phyloP scores from a whole-genome alignment of 768 basidiomycete genomes.

The Lentinula detonsa region DNA sequence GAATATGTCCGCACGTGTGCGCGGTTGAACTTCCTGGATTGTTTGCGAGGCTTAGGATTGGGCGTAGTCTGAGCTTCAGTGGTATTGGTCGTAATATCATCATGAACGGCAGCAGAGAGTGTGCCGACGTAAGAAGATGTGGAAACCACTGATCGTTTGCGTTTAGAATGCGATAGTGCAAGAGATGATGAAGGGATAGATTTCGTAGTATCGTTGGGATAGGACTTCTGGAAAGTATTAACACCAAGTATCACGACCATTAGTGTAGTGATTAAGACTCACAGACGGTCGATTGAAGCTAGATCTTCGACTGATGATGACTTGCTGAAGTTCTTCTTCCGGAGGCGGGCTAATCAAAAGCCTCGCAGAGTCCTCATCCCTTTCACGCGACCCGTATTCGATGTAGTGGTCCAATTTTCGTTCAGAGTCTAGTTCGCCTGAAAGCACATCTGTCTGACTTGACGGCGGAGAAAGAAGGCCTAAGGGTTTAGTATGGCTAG shows the following conservation, averaged over 20 bases:
- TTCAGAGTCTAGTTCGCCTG: background rate
- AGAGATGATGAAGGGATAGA: background rate
- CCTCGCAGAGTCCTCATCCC: constrained; percentile 12
- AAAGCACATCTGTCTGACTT: constrained; percentile 3
- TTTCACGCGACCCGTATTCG: constrained; percentile 2
- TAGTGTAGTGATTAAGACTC: constrained; percentile 5
- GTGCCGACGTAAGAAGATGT: constrained; percentile 11
- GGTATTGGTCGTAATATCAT: constrained; percentile 26
- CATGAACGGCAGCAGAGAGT: constrained; percentile 22
- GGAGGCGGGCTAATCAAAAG: constrained; percentile 57
- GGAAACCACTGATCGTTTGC: constrained; percentile 7
- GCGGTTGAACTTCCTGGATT: constrained; percentile 12
- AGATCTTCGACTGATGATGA: constrained; percentile 9
- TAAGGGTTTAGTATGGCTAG: background rate
- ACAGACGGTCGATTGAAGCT: constrained; percentile 20
- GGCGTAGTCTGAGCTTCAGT: constrained; percentile 35
- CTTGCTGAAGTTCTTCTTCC: constrained; percentile 39
- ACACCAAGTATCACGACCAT: background rate
- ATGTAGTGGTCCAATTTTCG: background rate
- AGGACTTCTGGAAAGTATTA: background rate
- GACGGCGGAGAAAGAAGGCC: constrained; percentile 8
- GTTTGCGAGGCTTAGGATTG: constrained; percentile 59
- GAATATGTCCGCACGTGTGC: constrained; percentile 6
- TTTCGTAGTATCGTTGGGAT: background rate
- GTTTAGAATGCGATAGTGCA: constrained; percentile 8